Percentiles rank a stretch among this genome's conserved stretches.
These are phyloP conservation scores for Nannochloris sp. DNA, from an alignment of 139 green algal species.

Conservation along the genomic window DNA sequence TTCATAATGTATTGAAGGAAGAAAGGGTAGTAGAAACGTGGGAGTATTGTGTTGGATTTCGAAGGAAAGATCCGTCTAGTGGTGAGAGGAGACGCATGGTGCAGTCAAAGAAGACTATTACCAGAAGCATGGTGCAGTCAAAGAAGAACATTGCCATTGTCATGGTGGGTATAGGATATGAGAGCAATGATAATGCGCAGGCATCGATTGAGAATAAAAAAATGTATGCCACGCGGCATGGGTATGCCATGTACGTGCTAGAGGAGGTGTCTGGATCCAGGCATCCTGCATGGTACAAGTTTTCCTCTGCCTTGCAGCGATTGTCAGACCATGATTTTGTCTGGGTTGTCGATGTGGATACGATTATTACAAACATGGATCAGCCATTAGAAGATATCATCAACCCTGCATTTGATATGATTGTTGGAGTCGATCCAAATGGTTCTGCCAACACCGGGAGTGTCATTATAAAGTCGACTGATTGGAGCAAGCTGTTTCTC, in stretches of 20 bases:
- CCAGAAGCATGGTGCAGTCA: background rate
- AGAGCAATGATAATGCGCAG: background rate
- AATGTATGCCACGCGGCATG: background rate
- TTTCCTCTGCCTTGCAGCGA: background rate
- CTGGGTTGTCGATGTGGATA: background rate
- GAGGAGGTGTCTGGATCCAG: background rate
- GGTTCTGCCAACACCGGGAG: background rate
- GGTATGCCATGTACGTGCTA: background rate
- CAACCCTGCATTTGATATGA: background rate
- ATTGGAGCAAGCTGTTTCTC: background rate
- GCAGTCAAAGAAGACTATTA: background rate
- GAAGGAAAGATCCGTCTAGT: background rate
- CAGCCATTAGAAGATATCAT: background rate
- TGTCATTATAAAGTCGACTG: background rate
- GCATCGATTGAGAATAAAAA: background rate
- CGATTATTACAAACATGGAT: background rate
- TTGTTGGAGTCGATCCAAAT: background rate
- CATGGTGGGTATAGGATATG: background rate
- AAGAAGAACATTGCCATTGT: background rate
- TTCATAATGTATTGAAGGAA: no score
- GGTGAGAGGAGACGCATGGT: background rate
- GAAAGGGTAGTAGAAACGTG: no score
- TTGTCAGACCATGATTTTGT: background rate
- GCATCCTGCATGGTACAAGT: background rate
- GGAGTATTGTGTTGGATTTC: no score